A percentile compares a stretch with the other conserved stretches of the same genome.
These are phyloP conservation scores for Lumnitzera racemosa DNA, from an alignment of 345 rosid genomes.

Conservation along the genomic window DNA sequence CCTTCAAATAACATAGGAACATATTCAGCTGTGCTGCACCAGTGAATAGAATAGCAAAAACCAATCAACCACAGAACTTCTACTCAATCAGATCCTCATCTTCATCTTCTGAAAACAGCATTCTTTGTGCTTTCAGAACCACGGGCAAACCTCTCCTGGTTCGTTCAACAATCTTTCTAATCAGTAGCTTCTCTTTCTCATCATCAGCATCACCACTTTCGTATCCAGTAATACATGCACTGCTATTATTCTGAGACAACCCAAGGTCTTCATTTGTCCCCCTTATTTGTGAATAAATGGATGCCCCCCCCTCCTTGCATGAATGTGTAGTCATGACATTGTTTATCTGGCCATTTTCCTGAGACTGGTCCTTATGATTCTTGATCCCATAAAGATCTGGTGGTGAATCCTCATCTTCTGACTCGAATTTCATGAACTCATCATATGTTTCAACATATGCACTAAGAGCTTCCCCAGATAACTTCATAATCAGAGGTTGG, in stretches of 20 bases:
- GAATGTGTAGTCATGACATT: not conserved
- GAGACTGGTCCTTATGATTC: slow-evolving; percentile 5
- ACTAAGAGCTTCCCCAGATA: slow-evolving; percentile 70
- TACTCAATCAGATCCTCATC: slow-evolving; percentile 1
- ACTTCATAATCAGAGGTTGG: slow-evolving; percentile 58
- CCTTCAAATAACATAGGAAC: no score
- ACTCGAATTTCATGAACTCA: slow-evolving; percentile 53
- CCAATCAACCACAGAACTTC: not conserved
- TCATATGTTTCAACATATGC: slow-evolving; percentile 70
- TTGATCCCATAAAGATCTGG: slow-evolving; percentile 19
- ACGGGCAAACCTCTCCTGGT: slow-evolving; percentile 72
- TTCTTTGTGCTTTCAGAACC: slow-evolving; percentile 60
- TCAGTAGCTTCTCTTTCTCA: slow-evolving; percentile 62
- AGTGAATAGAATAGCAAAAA: not conserved
- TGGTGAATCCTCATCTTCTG: slow-evolving; percentile 51
- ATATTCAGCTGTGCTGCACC: no score
- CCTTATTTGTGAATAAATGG: slow-evolving; percentile 1
- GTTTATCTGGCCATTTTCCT: not conserved
- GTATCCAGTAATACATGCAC: slow-evolving; percentile 26
- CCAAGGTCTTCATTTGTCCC: not conserved
- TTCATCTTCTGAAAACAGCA: slow-evolving; percentile 40
- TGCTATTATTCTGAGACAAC: slow-evolving; percentile 3
- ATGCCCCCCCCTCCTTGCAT: not conserved
- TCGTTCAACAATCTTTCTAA: slow-evolving; percentile 78
- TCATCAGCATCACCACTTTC: slow-evolving; percentile 43